A percentile compares a stretch with the other conserved stretches of the same genome.
phyloP scores from a whole-genome alignment of 208 protist species.

The Leishmania martiniquensis region DNA sequence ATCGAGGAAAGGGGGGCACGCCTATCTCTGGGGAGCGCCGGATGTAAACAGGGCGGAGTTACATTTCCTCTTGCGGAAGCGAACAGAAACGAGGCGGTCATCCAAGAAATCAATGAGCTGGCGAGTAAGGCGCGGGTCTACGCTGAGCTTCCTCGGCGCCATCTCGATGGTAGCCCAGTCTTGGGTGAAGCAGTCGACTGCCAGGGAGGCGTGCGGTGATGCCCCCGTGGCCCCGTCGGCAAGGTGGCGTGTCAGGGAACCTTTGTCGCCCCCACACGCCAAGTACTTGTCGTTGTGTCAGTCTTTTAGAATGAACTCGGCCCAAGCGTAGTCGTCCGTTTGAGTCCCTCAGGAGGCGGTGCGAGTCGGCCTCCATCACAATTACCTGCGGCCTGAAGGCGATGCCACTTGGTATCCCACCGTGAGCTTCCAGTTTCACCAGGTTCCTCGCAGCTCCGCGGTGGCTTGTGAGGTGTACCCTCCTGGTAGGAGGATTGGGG shows the following conservation, averaged over 20 bases:
- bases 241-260: neutral
- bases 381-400: neutral
- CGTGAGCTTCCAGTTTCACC: neutral
- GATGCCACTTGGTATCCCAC: neutral
- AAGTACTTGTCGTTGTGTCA: neutral
- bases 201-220: neutral
- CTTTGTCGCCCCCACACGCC: neutral
- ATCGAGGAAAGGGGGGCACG: neutral
- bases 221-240: neutral
- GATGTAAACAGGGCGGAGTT: neutral
- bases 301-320: neutral
- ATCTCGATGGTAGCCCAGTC: neutral
- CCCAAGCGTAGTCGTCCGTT: neutral
- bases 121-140: neutral
- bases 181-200: neutral
- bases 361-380: neutral
- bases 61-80: neutral
- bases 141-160: neutral
- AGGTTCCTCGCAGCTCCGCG: neutral
- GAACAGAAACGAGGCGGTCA: neutral
- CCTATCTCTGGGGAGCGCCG: neutral
- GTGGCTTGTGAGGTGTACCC: neutral
- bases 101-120: neutral
- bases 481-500: too few relatives aligned
- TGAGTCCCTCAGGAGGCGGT: neutral